Percentiles rank a stretch among this genome's conserved stretches.
These are phyloP conservation scores for Mortierella sp. DNA, from an alignment of 371 early-diverging fungal species.

Conservation along the genomic window DNA sequence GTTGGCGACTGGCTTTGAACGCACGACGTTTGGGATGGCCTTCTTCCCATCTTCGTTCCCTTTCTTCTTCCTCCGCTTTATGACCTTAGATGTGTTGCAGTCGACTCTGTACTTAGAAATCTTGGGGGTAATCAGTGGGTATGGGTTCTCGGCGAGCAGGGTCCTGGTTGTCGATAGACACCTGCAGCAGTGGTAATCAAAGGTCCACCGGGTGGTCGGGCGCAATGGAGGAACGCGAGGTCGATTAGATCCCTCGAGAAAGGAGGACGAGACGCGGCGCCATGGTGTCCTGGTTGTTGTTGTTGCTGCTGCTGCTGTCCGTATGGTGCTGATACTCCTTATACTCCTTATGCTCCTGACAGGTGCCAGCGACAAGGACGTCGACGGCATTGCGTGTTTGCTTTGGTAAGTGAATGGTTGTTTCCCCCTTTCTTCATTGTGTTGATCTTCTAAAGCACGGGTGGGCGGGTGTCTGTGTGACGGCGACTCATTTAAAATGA, in stretches of 20 bases:
- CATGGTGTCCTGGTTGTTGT: not conserved
- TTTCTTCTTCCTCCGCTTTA: constrained; percentile 16
- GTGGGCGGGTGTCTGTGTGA: not conserved
- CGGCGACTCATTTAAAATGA: not conserved
- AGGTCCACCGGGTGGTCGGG: not conserved
- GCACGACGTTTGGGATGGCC: not conserved
- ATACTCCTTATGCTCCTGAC: constrained; percentile 19
- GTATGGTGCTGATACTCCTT: not conserved
- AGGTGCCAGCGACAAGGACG: constrained; percentile 15
- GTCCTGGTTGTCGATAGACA: not conserved
- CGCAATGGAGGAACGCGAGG: not conserved
- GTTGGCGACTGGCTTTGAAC: not conserved
- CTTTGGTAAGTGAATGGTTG: not conserved
- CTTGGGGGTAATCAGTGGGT: constrained; percentile 20
- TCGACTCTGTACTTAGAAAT: constrained; percentile 34
- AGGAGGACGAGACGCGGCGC: not conserved
- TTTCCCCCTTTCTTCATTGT: not conserved
- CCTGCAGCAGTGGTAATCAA: not conserved
- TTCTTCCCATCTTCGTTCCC: not conserved
- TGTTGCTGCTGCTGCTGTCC: too few relatives aligned
- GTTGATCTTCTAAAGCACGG: not conserved
- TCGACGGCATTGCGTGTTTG: not conserved
- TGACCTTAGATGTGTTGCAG: constrained; percentile 16
- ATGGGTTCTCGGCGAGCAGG: not conserved
- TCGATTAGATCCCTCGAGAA: not conserved